A percentile compares a stretch with the other conserved stretches of the same genome.
These are phyloP conservation scores for Capsicum chinense DNA, from an alignment of 257 asterid species.

Conservation along the genomic window DNA sequence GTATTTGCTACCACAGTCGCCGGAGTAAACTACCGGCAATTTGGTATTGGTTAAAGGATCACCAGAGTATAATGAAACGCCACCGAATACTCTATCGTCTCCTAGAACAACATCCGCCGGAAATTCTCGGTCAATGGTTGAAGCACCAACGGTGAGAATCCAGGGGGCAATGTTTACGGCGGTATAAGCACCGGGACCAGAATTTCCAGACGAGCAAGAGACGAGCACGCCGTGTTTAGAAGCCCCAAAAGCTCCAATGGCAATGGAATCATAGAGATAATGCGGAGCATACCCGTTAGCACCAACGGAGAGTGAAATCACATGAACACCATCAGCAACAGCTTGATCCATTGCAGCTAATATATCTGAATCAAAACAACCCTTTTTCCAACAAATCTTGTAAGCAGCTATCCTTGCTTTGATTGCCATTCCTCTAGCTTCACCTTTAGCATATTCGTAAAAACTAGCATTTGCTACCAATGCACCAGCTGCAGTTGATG, in stretches of 20 bases:
- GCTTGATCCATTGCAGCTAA: constrained; percentile 88
- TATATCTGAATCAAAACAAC: constrained; percentile 88
- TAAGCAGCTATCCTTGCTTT: constrained; percentile 89
- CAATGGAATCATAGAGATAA: constrained; percentile 76
- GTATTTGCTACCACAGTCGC: constrained; percentile 76
- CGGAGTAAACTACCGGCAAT: constrained; percentile 68
- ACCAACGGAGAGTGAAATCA: constrained; percentile 89
- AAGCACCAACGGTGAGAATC: constrained; percentile 96
- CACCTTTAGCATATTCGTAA: constrained; percentile 73
- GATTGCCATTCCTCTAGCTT: constrained; percentile 91
- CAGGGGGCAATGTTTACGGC: constrained; percentile 93
- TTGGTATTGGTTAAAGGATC: constrained; percentile 40
- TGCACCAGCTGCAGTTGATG: constrained; percentile 94
- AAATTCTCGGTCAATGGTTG: constrained; percentile 88
- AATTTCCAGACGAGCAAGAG: constrained; percentile 92
- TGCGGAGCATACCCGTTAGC: constrained; percentile 67
- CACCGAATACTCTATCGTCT: constrained; percentile 60
- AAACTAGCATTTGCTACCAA: constrained; percentile 73
- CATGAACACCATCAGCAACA: constrained; percentile 71
- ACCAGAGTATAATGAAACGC: constrained; percentile 87
- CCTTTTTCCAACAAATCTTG: constrained; percentile 76
- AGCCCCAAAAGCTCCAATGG: constrained; percentile 85
- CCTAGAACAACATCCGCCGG: constrained; percentile 89
- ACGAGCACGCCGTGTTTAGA: constrained; percentile 73
- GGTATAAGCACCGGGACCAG: constrained; percentile 70